A percentile compares a stretch with the other conserved stretches of the same genome.
These are phyloP conservation scores for Penicillium macrosclerotiorum DNA, from an alignment of 495 filamentous ascomycete species.

Conservation along the genomic window DNA sequence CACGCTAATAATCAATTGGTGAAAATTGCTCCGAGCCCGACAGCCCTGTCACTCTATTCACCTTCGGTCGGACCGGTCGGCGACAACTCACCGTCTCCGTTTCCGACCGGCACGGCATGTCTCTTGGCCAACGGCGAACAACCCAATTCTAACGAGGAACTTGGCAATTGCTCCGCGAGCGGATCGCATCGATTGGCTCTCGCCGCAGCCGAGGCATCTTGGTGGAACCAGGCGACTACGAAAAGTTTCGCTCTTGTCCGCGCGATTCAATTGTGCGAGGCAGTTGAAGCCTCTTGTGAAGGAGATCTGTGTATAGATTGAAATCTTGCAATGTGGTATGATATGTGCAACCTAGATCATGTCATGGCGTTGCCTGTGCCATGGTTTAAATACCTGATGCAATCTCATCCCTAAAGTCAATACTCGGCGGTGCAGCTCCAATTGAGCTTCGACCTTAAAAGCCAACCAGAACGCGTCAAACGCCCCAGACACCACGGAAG, in stretches of 20 bases:
- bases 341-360: too few species aligned
- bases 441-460: too few species aligned
- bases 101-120: background rate
- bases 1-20: background rate
- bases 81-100: conserved; percentile 3
- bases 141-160: background rate
- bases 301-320: background rate
- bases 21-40: background rate
- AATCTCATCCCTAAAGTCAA: too few species aligned
- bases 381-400: too few species aligned
- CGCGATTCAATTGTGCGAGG: background rate
- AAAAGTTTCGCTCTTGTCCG: background rate
- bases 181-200: conserved; percentile 3
- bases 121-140: background rate
- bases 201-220: background rate
- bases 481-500: too few species aligned
- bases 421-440: too few species aligned
- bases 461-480: too few species aligned
- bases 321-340: too few species aligned
- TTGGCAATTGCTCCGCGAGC: conserved; percentile 1
- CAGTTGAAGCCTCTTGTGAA: background rate
- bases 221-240: background rate
- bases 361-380: too few species aligned
- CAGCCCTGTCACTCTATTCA: background rate
- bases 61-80: conserved; percentile 7